Evolutionary conservation across 1,284 basidiomycete species (phyloP).

Genomic region (Ganoderma multipileum): DNA sequence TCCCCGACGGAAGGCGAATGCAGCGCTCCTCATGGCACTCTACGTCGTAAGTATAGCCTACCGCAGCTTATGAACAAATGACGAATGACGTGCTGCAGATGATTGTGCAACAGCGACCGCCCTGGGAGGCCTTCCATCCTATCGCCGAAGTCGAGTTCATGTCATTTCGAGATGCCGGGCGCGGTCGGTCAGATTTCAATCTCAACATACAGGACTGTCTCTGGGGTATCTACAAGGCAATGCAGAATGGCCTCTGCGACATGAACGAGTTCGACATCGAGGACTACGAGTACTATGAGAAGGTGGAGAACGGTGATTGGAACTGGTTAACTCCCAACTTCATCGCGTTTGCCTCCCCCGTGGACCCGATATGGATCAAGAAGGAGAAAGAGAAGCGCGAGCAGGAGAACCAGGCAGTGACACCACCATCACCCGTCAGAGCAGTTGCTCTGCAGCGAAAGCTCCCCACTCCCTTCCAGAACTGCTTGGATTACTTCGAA

Average conservation of each 20-base stretch:
- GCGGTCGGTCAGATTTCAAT: conserved; percentile 92
- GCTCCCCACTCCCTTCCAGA: conserved; percentile 79
- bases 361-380: conserved; percentile 81
- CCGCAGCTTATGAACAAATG: background rate
- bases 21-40: conserved; percentile 90
- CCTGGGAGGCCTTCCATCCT: conserved; percentile 95
- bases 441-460: conserved; percentile 72
- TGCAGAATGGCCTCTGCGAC: conserved; percentile 88
- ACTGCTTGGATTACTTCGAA: conserved; percentile 93
- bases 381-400: conserved; percentile 65
- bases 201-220: conserved; percentile 93
- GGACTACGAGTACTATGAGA: conserved; percentile 94
- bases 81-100: conserved; percentile 61
- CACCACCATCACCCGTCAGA: conserved; percentile 39
- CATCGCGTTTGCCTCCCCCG: conserved; percentile 96
- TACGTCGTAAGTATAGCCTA: conserved; percentile 74
- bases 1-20: conserved; percentile 90
- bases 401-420: conserved; percentile 40
- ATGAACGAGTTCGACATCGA: conserved; percentile 91
- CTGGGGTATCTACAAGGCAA: conserved; percentile 95
- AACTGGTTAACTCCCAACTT: conserved; percentile 95
- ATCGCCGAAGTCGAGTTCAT: conserved; percentile 91
- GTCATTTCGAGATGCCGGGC: conserved; percentile 96
- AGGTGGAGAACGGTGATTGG: conserved; percentile 97
- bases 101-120: conserved; percentile 91